phyloP scores from a whole-genome alignment of 345 rosid species.

The Diplotaxis tenuifolia region DNA sequence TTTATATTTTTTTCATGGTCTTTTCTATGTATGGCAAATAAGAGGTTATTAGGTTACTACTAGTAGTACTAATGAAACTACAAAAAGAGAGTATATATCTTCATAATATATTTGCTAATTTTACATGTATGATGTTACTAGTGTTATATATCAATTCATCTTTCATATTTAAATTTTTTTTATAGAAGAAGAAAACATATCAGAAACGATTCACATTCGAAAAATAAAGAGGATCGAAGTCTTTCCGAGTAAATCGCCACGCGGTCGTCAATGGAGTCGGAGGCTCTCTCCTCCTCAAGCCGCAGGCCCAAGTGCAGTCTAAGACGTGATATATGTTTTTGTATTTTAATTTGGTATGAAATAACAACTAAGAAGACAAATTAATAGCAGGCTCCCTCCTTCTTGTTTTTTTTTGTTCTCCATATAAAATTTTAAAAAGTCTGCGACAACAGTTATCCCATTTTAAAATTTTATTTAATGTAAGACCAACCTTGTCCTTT shows the following conservation, averaged over 20 bases:
- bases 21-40: not conserved
- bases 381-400: not conserved
- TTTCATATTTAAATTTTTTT: not conserved
- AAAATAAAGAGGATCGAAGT: constrained; percentile 17
- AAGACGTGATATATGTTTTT: not conserved
- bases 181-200: constrained; percentile 17
- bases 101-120: not conserved
- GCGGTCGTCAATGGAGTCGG: constrained; percentile 14
- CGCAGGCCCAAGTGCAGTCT: not conserved
- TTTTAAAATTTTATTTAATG: too few relatives aligned
- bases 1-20: not conserved
- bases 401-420: too few relatives aligned
- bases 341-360: not conserved
- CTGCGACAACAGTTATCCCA: not conserved
- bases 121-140: not conserved
- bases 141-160: not conserved
- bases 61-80: not conserved
- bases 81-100: not conserved
- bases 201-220: constrained; percentile 16
- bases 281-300: constrained; percentile 3
- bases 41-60: constrained; percentile 1
- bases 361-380: not conserved
- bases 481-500: too few relatives aligned
- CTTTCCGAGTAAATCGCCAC: constrained; percentile 31
- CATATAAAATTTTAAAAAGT: too few relatives aligned